Conservation (phyloP, 2,329 filamentous ascomycete species). For the Aspergillus flavus region DNA sequence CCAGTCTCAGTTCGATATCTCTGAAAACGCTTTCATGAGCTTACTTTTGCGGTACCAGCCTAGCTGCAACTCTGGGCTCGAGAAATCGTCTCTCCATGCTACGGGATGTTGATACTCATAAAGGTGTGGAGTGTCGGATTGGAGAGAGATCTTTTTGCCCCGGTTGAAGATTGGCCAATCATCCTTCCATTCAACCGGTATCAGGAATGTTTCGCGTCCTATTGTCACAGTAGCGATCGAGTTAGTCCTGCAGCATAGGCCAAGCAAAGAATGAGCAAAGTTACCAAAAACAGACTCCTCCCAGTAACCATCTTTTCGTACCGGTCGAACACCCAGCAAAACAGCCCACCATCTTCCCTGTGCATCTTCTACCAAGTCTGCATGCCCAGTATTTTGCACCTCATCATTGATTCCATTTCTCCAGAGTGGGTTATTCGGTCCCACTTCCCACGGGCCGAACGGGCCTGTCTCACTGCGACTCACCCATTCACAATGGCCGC, state of each 20-base stretch:
- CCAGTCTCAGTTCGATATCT: not conserved
- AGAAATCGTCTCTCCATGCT: constrained; percentile 42
- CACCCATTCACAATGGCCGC: constrained; percentile 64
- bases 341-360: constrained; percentile 54
- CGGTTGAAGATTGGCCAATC: constrained; percentile 57
- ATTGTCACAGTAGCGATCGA: not conserved
- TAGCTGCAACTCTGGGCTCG: constrained; percentile 23
- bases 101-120: constrained; percentile 19
- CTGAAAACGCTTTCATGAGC: not conserved
- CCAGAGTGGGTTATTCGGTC: constrained; percentile 61
- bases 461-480: constrained; percentile 53
- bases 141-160: constrained; percentile 48
- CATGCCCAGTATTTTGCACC: constrained; percentile 55
- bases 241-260: not conserved
- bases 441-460: constrained; percentile 65
- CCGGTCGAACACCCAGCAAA: constrained; percentile 50
- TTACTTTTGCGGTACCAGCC: constrained; percentile 47
- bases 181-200: constrained; percentile 53
- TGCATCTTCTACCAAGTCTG: constrained; percentile 51
- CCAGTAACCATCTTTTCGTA: constrained; percentile 30
- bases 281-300: constrained; percentile 49
- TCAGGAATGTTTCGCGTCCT: constrained; percentile 56
- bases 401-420: constrained; percentile 53
- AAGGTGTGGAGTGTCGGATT: constrained; percentile 22
- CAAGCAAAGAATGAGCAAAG: not conserved